Evolutionary conservation across 2,329 filamentous ascomycete genomes (phyloP).

Genomic region (Pseudodiploospora longispora): DNA sequence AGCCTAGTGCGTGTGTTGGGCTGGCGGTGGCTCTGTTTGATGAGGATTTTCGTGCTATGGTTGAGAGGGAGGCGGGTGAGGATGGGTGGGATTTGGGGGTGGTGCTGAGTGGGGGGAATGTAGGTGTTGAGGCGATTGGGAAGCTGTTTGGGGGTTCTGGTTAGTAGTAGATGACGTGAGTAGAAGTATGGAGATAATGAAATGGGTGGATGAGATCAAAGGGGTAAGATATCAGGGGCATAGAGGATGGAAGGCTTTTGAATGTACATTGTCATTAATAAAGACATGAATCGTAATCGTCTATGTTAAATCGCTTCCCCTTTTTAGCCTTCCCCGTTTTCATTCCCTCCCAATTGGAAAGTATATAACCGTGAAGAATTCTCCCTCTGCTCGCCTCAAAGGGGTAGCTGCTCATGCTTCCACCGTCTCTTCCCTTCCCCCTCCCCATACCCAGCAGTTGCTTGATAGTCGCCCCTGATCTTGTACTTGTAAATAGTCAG

Average conservation of each 20-base stretch:
- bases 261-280: no score
- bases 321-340: no score
- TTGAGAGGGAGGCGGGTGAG: slow-evolving; percentile 61
- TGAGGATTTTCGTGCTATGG: slow-evolving; percentile 68
- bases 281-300: no score
- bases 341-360: no score
- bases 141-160: slow-evolving; percentile 33
- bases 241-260: not conserved
- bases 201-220: not conserved
- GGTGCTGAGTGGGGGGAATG: slow-evolving; percentile 54
- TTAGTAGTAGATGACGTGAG: not conserved
- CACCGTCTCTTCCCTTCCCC: slow-evolving; percentile 51
- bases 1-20: slow-evolving; percentile 80
- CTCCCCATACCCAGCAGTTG: slow-evolving; percentile 67
- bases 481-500: slow-evolving; percentile 98
- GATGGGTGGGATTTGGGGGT: slow-evolving; percentile 65
- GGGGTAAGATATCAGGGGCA: slow-evolving; percentile 1
- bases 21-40: slow-evolving; percentile 77
- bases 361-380: no score
- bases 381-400: slow-evolving; percentile 19
- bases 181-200: not conserved
- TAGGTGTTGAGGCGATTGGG: slow-evolving; percentile 45
- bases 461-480: slow-evolving; percentile 73
- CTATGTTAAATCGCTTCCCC: no score
- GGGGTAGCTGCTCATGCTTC: slow-evolving; percentile 48